Conservation (phyloP, 2,329 filamentous ascomycete genomes). For the Aspergillus sp. region DNA sequence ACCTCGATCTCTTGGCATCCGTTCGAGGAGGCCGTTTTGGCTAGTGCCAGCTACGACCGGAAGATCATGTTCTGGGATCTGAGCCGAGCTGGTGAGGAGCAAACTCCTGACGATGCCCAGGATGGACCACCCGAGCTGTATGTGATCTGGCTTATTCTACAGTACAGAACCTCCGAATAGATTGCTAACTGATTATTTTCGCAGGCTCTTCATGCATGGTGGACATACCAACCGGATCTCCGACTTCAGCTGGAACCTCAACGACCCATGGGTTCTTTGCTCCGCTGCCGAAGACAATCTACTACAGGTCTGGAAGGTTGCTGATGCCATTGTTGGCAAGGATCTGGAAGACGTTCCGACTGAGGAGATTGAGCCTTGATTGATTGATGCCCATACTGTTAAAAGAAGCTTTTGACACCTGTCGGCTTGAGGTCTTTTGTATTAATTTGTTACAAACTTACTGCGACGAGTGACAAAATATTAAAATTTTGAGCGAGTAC, state of each 20-base stretch:
- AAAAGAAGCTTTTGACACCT: not conserved
- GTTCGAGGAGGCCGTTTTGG: slow-evolving; percentile 80
- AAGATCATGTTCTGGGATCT: slow-evolving; percentile 97
- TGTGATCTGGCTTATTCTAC: slow-evolving; percentile 39
- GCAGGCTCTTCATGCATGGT: slow-evolving; percentile 93
- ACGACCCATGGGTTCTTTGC: slow-evolving; percentile 94
- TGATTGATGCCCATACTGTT: not conserved
- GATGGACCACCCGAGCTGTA: slow-evolving; percentile 94
- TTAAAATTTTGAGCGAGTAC: not conserved
- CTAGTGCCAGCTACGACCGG: slow-evolving; percentile 88
- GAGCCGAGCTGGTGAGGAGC: slow-evolving; percentile 87
- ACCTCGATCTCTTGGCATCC: slow-evolving; percentile 96
- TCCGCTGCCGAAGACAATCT: slow-evolving; percentile 96
- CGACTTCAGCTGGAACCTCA: slow-evolving; percentile 97
- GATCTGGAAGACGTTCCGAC: slow-evolving; percentile 73
- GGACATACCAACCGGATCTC: slow-evolving; percentile 96
- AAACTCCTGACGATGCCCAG: slow-evolving; percentile 89
- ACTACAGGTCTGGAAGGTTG: slow-evolving; percentile 90
- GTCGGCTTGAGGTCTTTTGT: not conserved
- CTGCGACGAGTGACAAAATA: not conserved
- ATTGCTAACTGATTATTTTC: slow-evolving; percentile 7
- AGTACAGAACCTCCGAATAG: not conserved
- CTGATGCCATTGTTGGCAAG: slow-evolving; percentile 76
- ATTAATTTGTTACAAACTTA: slow-evolving; percentile 3
- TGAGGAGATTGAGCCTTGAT: slow-evolving; percentile 67